Evolutionary conservation across 1,284 basidiomycete species (phyloP).

Genomic region (Boletus semigastroideus): DNA sequence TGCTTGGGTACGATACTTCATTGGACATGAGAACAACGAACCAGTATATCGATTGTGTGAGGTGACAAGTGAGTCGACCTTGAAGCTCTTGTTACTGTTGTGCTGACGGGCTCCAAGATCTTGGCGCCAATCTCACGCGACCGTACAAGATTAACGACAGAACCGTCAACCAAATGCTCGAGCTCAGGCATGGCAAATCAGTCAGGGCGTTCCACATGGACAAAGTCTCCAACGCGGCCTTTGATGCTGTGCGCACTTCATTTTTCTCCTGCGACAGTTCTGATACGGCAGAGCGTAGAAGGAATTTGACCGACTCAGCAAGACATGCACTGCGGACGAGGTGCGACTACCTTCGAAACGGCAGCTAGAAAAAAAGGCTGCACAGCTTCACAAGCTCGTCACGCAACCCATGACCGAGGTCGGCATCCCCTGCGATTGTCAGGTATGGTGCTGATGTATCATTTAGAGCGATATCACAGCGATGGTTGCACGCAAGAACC

Average conservation of each 20-base stretch:
- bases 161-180: conserved; percentile 59
- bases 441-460: conserved; percentile 6
- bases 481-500: conserved; percentile 69
- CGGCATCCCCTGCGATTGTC: conserved; percentile 2
- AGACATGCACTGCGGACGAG: conserved; percentile 51
- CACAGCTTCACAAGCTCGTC: conserved; percentile 57
- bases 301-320: conserved; percentile 68
- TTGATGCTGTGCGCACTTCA: conserved; percentile 52
- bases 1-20: conserved; percentile 78
- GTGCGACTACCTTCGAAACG: conserved; percentile 66
- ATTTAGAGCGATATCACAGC: conserved; percentile 63
- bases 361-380: conserved; percentile 62
- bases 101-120: conserved; percentile 19
- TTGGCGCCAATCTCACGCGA: conserved; percentile 53
- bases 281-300: conserved; percentile 45
- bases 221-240: conserved; percentile 73
- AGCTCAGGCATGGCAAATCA: conserved; percentile 71
- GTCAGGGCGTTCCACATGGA: conserved; percentile 67
- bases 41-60: conserved; percentile 85
- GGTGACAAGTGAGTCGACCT: conserved; percentile 59
- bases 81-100: background rate
- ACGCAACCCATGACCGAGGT: conserved; percentile 78
- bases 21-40: conserved; percentile 53
- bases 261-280: background rate
- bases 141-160: conserved; percentile 76